Evolutionary conservation across 2,329 filamentous ascomycete genomes (phyloP), one percentile per base, ranked within the genome.

Genomic region (Calonectria pauciramosa): DNA sequence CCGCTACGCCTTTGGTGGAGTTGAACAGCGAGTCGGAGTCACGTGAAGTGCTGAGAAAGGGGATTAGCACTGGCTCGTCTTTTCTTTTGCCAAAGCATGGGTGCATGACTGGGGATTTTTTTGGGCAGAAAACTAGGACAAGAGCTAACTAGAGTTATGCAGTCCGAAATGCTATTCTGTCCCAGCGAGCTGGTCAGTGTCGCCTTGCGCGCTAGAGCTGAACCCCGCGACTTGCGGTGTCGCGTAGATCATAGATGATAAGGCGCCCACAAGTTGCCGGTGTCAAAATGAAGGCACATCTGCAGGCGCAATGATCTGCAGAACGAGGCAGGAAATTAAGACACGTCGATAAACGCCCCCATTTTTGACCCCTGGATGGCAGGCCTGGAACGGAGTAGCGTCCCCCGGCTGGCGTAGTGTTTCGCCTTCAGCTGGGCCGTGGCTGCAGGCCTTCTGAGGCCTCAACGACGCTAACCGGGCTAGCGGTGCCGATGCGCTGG

Each of bases 351-450:
- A 34, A 60, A 23, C 10, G 41, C 60, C 41, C 41, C 60, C n/a
- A 65, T 65, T 65, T 47, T 47, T n/a, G 18, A 16, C 28, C 60
- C 60, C 36, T 32, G 16, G 26, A 32, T 49, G 60, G n/a, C 60
- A 44, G 13, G 11, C 60, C 41, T 18, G 14, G 26, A 23, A n/a
- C 38, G 18, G 38, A 34, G 30, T 65, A 49, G 60, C 60, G 38
- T 20, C 26, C 8, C 41, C 20, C 20, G 4, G 16, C 16, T 20
- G 26, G 60, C 13, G 30, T 20, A 49, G 41, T 34, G 60, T 47
- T 65, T 65, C 60, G 60, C 18, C 26, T 49, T 65, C 60, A 65
- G 60, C 60, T 34, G 60, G 38, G 60, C 47, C 41, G 28, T 47
- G 60, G 60, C 60, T 65, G 26, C 11, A 34, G 18, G 1, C 60